Conservation (phyloP, 306 rosid genomes). For the Biancaea sappan region DNA sequence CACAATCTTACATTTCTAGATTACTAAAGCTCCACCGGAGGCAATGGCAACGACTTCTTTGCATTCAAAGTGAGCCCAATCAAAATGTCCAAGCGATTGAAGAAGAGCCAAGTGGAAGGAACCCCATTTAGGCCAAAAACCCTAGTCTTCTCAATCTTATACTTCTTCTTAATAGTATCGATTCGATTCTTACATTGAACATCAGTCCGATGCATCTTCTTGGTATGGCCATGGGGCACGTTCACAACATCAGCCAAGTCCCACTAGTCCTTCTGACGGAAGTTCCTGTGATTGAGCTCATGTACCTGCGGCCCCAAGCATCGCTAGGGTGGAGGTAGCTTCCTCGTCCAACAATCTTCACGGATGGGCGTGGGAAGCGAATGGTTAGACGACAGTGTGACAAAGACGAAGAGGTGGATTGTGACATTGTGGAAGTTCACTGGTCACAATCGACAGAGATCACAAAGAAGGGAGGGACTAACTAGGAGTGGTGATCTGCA, state of each 20-base stretch:
- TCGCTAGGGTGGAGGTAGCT: conserved; percentile 88
- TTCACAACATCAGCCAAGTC: conserved; percentile 95
- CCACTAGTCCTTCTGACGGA: conserved; percentile 98
- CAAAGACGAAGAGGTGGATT: no score
- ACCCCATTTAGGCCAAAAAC: conserved; percentile 62
- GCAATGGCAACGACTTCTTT: conserved; percentile 61
- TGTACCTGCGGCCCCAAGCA: conserved; percentile 90
- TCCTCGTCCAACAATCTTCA: conserved; percentile 98
- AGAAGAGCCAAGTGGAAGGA: conserved; percentile 76
- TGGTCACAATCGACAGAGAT: no score
- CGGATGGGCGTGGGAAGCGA: conserved; percentile 79
- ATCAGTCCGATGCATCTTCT: conserved; percentile 90
- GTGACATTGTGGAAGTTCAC: no score
- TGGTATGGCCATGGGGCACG: conserved; percentile 84
- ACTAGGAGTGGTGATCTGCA: no score
- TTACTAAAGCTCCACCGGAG: conserved; percentile 66
- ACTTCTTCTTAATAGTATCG: conserved; percentile 94
- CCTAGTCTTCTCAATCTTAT: conserved; percentile 89
- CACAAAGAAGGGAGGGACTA: no score
- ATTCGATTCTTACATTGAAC: conserved; percentile 96
- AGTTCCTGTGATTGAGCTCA: conserved; percentile 96
- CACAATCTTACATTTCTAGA: no score
- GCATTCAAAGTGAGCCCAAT: conserved; percentile 58
- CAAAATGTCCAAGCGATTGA: conserved; percentile 62
- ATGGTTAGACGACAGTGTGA: conserved; percentile 44